These are phyloP conservation scores for Tricholoma sp. DNA, from an alignment of 768 basidiomycete genomes.

Conservation along the genomic window DNA sequence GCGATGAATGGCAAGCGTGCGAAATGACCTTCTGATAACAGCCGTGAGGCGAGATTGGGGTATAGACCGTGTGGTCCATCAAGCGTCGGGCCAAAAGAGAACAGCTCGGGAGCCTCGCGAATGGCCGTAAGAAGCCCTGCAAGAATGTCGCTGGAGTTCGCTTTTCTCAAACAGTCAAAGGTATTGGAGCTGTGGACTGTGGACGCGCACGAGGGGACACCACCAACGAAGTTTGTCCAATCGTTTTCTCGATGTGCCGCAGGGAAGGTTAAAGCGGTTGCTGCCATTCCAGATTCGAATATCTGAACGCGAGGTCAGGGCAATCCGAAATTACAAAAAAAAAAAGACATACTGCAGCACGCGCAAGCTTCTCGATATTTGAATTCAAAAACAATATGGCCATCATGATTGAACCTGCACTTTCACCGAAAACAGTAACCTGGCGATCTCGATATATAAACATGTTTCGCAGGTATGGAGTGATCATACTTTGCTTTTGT, in stretches of 20 bases:
- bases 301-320: conserved; percentile 24
- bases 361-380: conserved; percentile 19
- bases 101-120: conserved; percentile 17
- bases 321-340: neutral
- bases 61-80: conserved; percentile 36
- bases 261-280: conserved; percentile 23
- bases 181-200: conserved; percentile 24
- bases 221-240: conserved; percentile 27
- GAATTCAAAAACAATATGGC: conserved; percentile 31
- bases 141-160: conserved; percentile 26
- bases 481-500: conserved; percentile 31
- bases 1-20: conserved; percentile 38
- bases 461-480: neutral
- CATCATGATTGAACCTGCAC: conserved; percentile 43
- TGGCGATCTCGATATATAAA: conserved; percentile 7
- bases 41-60: conserved; percentile 32
- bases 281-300: conserved; percentile 36
- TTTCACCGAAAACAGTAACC: conserved; percentile 44
- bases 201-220: conserved; percentile 21
- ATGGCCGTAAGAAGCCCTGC: conserved; percentile 20
- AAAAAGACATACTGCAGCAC: conserved; percentile 25
- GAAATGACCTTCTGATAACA: conserved; percentile 29
- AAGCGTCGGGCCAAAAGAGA: conserved; percentile 34
- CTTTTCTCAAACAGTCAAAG: conserved; percentile 25
- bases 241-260: conserved; percentile 22